phyloP scores from a whole-genome alignment of 75 land plant genomes.

The Selaginella moellendorffii region DNA sequence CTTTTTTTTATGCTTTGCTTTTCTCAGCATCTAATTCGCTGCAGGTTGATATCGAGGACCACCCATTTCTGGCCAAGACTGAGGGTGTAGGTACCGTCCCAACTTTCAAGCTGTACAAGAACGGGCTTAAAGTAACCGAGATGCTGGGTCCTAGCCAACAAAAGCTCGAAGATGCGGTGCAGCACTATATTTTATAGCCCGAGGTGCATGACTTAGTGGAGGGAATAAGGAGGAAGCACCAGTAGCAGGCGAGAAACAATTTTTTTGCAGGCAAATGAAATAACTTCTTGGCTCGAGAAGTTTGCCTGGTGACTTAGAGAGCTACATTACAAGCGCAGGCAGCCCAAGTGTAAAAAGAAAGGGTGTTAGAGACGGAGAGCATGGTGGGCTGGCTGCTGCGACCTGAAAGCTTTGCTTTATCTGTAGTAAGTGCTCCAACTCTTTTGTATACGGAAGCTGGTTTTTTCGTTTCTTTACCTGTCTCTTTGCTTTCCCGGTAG shows the following conservation, averaged over 20 bases:
- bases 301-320: slow-evolving; percentile 1
- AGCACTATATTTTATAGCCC: slow-evolving; percentile 15
- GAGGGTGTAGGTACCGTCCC: slow-evolving; percentile 59
- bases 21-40: too few relatives aligned
- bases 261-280: background rate
- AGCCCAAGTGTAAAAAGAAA: too few relatives aligned
- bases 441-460: too few relatives aligned
- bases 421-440: too few relatives aligned
- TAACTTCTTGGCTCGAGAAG: background rate
- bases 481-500: too few relatives aligned
- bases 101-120: slow-evolving; percentile 77
- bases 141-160: slow-evolving; percentile 57
- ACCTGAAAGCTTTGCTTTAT: too few relatives aligned
- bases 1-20: too few relatives aligned
- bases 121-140: slow-evolving; percentile 57
- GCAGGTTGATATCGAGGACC: slow-evolving; percentile 56
- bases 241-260: background rate
- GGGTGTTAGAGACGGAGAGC: too few relatives aligned
- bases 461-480: too few relatives aligned
- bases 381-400: too few relatives aligned
- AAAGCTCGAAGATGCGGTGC: slow-evolving; percentile 46
- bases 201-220: background rate
- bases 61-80: slow-evolving; percentile 37
- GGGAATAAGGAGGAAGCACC: too few relatives aligned
- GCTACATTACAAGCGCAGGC: too few relatives aligned